Evolutionary conservation across 2,329 filamentous ascomycete species (phyloP).

Genomic region (Colletotrichum chlorophyti): DNA sequence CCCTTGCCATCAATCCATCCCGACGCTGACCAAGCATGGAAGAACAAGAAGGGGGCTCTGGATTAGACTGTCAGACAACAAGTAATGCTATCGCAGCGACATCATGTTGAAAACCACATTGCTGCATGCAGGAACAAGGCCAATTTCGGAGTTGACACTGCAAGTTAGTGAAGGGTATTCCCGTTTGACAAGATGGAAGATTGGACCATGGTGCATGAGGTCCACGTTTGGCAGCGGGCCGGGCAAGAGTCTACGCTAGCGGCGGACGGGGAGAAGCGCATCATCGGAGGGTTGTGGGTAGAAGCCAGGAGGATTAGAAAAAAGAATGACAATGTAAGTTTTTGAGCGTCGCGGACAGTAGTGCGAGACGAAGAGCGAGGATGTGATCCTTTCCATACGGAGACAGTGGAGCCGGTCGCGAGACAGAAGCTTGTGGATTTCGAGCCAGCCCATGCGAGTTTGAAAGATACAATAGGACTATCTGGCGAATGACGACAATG

Average conservation of each 20-base stretch:
- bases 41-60: conserved; percentile 2
- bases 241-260: conserved; percentile 13
- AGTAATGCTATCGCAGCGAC: conserved; percentile 5
- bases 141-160: neutral
- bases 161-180: neutral
- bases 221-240: conserved; percentile 16
- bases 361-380: conserved; percentile 18
- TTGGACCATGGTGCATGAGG: conserved; percentile 12
- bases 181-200: neutral
- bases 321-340: neutral
- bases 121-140: neutral
- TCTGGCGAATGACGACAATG: conserved; percentile 2
- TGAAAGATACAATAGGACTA: too few relatives aligned
- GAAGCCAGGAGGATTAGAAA: neutral
- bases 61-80: conserved; percentile 4
- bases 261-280: neutral
- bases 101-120: neutral
- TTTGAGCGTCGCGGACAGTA: conserved; percentile 11
- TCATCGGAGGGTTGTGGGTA: neutral
- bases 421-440: conserved; percentile 2
- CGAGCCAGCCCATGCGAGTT: too few relatives aligned
- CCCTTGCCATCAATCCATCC: conserved; percentile 49
- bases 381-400: neutral
- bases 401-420: conserved; percentile 10
- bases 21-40: conserved; percentile 31